Evolutionary conservation across 495 filamentous ascomycete species (phyloP), one percentile per base, ranked within the genome.

Genomic region (Parmelia sp.): DNA sequence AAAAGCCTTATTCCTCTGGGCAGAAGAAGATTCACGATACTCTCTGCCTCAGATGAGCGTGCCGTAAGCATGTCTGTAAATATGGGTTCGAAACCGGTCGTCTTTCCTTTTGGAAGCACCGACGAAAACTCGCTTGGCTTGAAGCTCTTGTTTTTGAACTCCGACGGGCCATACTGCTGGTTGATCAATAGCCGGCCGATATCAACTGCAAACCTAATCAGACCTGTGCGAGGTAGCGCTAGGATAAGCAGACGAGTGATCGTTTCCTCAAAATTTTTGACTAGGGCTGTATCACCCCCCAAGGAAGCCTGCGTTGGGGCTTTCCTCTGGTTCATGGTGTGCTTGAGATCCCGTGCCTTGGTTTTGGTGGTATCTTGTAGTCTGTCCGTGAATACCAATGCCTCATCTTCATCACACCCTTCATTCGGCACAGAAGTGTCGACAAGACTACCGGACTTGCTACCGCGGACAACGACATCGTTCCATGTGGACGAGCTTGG

Each of bases 31-130:
- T 74, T 69, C 0, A 80, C 33, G 35, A 80, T 72, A 27, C 75
- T 69, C 23, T 79, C 72, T 35, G 77, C 68, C 62, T 81, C 77
- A 8, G 62, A 62, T 27, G 73, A 73, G 27, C 71, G 72, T 2
- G 72, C 68, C 9, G 79, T 80, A 9, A 82, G 47, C 51, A 72
- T 73, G 31, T 68, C 29, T 5, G 65, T 64, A 58, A 66, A 64
- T 15, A 62, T 40, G 2, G 63, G 56, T 44, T 66, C 44, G 12
- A 58, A 37, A 23, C 44, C 44, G 5, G 23, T 11, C 4, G 23
- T 49, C 9, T 19, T 21, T 31, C 33, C 29, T 14, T 40, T 31
- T 6, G 57, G 57, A 60, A 69, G 66, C 9, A 57, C 60, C 14
- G 49, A 62, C 17, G 51, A 60, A 53, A 65, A 69, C 14, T 67